Percentiles rank a stretch among this genome's conserved stretches.
phyloP scores from a whole-genome alignment of 495 filamentous ascomycete genomes.

The Coniosporium apollinis region DNA sequence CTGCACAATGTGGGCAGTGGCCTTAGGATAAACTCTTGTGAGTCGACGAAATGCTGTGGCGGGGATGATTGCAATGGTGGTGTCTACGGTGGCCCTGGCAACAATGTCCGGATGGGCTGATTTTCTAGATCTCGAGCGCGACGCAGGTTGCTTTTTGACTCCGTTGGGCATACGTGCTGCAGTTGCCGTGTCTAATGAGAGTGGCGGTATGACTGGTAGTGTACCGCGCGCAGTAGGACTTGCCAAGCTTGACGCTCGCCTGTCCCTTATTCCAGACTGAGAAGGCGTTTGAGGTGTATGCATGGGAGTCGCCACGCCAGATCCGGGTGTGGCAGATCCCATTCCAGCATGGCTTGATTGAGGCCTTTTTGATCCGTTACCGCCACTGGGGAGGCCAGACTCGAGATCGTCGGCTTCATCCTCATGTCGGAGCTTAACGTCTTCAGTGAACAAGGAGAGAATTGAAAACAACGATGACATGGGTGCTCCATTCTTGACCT shows the following conservation, averaged over 20 bases:
- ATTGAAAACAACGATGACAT: conserved; percentile 99
- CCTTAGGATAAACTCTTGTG: conserved; percentile 89
- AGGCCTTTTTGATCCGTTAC: not conserved
- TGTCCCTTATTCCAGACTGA: conserved; percentile 9
- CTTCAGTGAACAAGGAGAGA: conserved; percentile 88
- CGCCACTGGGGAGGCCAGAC: too few species aligned
- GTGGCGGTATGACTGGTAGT: conserved; percentile 45
- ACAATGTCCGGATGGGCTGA: conserved; percentile 96
- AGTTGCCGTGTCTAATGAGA: conserved; percentile 40
- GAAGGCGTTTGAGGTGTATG: not conserved
- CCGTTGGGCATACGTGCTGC: conserved; percentile 27
- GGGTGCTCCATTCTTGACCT: conserved; percentile 94
- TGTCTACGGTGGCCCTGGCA: conserved; percentile 89
- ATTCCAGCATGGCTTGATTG: not conserved
- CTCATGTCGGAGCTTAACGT: conserved; percentile 58
- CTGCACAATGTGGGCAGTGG: conserved; percentile 92
- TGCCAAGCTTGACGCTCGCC: conserved; percentile 11
- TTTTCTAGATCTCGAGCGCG: too few species aligned
- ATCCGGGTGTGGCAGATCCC: conserved; percentile 7
- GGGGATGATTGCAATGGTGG: conserved; percentile 94
- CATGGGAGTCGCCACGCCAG: conserved; percentile 8
- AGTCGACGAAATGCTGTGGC: conserved; percentile 86
- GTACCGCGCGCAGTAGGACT: conserved; percentile 3
- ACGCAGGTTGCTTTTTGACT: too few species aligned
- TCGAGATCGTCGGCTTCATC: conserved; percentile 37